Conservation (phyloP, 192 early-diverging fungal species). For the Podila horticola region DNA sequence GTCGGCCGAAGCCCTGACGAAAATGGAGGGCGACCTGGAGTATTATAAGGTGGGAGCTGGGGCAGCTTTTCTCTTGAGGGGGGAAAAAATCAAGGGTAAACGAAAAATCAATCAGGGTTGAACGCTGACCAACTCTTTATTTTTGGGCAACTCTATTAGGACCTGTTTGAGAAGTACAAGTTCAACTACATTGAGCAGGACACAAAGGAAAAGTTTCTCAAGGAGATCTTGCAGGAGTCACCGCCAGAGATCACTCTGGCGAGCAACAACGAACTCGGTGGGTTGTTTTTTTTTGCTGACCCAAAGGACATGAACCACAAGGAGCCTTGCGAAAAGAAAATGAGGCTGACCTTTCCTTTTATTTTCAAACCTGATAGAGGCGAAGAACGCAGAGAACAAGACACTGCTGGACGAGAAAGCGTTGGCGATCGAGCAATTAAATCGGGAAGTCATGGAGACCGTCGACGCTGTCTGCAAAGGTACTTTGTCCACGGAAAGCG, state of each 20-base stretch:
- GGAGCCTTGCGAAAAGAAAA: too few species aligned
- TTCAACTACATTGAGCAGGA: slow-evolving; percentile 37
- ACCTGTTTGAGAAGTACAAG: slow-evolving; percentile 32
- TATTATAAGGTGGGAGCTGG: slow-evolving; percentile 24
- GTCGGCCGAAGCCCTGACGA: slow-evolving; percentile 19
- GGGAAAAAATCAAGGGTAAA: not conserved
- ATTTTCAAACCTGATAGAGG: not conserved
- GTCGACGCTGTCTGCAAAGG: not conserved
- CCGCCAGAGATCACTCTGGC: slow-evolving; percentile 30
- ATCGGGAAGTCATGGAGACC: not conserved
- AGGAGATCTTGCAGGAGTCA: slow-evolving; percentile 18
- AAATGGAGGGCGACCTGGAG: slow-evolving; percentile 30
- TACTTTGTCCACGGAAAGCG: not conserved
- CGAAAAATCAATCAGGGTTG: not conserved
- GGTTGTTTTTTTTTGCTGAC: not conserved
- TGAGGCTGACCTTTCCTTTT: not conserved
- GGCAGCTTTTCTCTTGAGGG: not conserved
- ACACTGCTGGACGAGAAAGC: not conserved
- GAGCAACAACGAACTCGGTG: slow-evolving; percentile 28
- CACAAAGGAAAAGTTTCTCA: slow-evolving; percentile 39
- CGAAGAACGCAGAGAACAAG: not conserved
- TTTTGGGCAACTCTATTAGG: slow-evolving; percentile 4
- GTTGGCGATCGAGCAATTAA: not conserved
- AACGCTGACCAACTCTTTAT: not conserved
- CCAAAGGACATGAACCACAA: too few species aligned